These are phyloP conservation scores for Ruellia speciosa DNA, from an alignment of 305 asterid species.

Conservation along the genomic window DNA sequence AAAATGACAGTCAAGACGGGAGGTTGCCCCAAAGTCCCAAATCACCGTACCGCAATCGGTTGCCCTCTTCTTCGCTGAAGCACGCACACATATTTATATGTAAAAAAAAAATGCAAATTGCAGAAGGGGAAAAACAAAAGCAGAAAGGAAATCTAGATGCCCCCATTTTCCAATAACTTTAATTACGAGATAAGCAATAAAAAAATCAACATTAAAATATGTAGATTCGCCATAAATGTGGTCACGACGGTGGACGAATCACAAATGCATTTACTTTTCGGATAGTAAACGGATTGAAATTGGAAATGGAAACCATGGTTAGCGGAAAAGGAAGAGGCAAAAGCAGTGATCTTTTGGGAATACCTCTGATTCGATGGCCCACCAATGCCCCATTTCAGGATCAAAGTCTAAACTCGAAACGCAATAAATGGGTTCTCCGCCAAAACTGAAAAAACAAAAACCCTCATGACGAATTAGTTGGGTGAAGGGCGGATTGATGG, in stretches of 20 bases:
- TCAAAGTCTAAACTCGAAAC: conserved; percentile 13
- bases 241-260: background rate
- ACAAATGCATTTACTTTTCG: background rate
- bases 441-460: conserved; percentile 14
- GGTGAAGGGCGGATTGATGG: no score
- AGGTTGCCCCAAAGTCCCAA: conserved; percentile 17
- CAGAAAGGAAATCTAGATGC: conserved; percentile 13
- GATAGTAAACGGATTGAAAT: conserved; percentile 23
- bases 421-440: conserved; percentile 26
- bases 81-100: conserved; percentile 2
- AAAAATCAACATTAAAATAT: background rate
- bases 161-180: background rate
- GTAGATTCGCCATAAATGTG: background rate
- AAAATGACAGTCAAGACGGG: conserved; percentile 20
- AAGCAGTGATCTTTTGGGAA: conserved; percentile 20
- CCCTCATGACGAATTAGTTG: background rate
- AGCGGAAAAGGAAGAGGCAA: conserved; percentile 17
- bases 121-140: background rate
- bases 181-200: background rate
- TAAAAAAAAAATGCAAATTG: conserved; percentile 5
- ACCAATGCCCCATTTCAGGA: conserved; percentile 25
- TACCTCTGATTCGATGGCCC: conserved; percentile 33
- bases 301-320: conserved; percentile 8
- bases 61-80: conserved; percentile 9
- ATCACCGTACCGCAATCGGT: conserved; percentile 27